Evolutionary conservation across 371 early-diverging fungal species (phyloP).

Genomic region (Mortierella sp.): DNA sequence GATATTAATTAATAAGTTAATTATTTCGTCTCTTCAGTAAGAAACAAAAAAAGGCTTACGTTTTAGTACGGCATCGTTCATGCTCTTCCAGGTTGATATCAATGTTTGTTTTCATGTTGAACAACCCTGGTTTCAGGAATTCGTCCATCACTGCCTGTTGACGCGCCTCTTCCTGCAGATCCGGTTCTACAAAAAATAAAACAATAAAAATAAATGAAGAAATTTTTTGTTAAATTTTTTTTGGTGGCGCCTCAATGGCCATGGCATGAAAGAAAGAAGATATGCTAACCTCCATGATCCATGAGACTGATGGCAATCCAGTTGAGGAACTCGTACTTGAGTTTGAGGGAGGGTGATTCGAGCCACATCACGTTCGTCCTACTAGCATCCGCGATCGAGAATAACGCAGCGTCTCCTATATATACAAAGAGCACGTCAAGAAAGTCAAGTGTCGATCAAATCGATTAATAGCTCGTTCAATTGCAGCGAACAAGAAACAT

Average conservation of each 20-base stretch:
- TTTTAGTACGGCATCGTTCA: not conserved
- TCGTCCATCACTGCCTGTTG: not conserved
- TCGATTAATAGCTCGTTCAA: not conserved
- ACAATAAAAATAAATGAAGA: not conserved
- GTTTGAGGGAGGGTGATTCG: conserved; percentile 51
- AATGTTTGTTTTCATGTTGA: not conserved
- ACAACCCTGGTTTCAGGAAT: not conserved
- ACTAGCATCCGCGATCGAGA: conserved; percentile 37
- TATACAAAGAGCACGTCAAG: not conserved
- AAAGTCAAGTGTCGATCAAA: not conserved
- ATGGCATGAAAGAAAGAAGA: not conserved
- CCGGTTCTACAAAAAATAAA: not conserved
- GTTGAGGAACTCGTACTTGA: conserved; percentile 47
- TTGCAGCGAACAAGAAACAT: not conserved
- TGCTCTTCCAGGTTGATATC: not conserved
- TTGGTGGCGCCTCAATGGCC: not conserved
- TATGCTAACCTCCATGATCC: conserved; percentile 25
- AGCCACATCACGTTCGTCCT: conserved; percentile 42
- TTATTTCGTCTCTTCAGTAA: too few species aligned
- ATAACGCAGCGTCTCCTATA: conserved; percentile 35
- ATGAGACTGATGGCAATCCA: conserved; percentile 35
- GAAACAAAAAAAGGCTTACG: conserved; percentile 7
- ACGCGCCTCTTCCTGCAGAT: not conserved
- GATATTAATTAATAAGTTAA: not conserved
- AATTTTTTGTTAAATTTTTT: too few species aligned